These are phyloP conservation scores for Citrullus mucosospermus DNA, from an alignment of 306 rosid species.

Conservation along the genomic window DNA sequence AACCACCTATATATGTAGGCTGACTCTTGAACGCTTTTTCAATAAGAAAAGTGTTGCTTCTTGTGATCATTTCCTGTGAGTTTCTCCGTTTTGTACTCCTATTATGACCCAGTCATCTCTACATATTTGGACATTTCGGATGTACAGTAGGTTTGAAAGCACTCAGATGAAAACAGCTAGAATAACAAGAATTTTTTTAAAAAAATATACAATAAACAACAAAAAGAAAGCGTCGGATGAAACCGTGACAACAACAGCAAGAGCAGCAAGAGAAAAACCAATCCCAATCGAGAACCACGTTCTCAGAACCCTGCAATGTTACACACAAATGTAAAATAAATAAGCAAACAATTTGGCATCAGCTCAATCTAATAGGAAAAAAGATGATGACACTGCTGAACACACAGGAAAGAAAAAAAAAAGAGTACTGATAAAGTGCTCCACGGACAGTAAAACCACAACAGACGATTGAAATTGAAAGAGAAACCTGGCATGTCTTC, in stretches of 20 bases:
- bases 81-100: no score
- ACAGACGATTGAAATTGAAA: background rate
- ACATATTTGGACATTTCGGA: no score
- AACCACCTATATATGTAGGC: no score
- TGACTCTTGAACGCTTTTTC: no score
- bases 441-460: background rate
- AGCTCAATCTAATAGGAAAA: background rate
- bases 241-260: constrained; percentile 34
- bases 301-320: constrained; percentile 20
- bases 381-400: background rate
- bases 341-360: background rate
- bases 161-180: no score
- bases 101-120: no score
- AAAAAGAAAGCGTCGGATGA: background rate
- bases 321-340: background rate
- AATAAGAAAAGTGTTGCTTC: no score
- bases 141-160: no score
- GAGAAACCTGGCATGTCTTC: constrained; percentile 26
- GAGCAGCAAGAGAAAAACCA: constrained; percentile 43
- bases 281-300: constrained; percentile 57
- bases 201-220: background rate
- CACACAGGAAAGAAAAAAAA: background rate
- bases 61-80: no score
- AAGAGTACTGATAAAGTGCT: background rate
- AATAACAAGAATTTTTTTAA: no score